Conservation (phyloP, 2,329 filamentous ascomycete genomes). For the Rutstroemia sp. region DNA sequence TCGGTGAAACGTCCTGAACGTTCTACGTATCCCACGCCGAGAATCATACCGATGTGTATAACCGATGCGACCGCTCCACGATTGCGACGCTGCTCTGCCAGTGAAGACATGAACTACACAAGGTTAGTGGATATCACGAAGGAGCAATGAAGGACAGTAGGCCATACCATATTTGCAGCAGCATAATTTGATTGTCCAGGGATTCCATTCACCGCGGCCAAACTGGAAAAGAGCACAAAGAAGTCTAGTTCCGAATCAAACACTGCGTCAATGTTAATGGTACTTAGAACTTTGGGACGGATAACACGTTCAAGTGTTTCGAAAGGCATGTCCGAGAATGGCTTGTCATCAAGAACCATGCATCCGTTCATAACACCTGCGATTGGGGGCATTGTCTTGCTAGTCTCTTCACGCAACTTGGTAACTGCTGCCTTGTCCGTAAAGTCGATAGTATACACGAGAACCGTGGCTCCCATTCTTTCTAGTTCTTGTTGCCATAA, state of each 20-base stretch:
- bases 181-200: slow-evolving; percentile 31
- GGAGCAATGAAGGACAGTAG: not conserved
- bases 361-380: slow-evolving; percentile 37
- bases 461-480: slow-evolving; percentile 5
- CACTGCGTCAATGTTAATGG: slow-evolving; percentile 27
- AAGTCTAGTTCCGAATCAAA: slow-evolving; percentile 33
- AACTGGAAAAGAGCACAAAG: slow-evolving; percentile 35
- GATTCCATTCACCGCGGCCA: slow-evolving; percentile 29
- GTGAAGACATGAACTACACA: slow-evolving; percentile 33
- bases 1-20: not conserved
- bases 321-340: slow-evolving; percentile 27
- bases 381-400: slow-evolving; percentile 23
- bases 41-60: slow-evolving; percentile 46
- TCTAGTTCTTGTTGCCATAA: slow-evolving; percentile 23
- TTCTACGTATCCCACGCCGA: slow-evolving; percentile 33
- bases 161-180: slow-evolving; percentile 32
- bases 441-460: slow-evolving; percentile 16
- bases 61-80: slow-evolving; percentile 38
- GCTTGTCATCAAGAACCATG: slow-evolving; percentile 33
- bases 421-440: not conserved
- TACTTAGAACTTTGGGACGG: slow-evolving; percentile 32
- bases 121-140: not conserved
- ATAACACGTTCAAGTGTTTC: slow-evolving; percentile 23
- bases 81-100: slow-evolving; percentile 33
- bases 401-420: not conserved